Base-by-base conservation (phyloP, 1,284 basidiomycete genomes). In the Boletus hoseneyae region DNA sequence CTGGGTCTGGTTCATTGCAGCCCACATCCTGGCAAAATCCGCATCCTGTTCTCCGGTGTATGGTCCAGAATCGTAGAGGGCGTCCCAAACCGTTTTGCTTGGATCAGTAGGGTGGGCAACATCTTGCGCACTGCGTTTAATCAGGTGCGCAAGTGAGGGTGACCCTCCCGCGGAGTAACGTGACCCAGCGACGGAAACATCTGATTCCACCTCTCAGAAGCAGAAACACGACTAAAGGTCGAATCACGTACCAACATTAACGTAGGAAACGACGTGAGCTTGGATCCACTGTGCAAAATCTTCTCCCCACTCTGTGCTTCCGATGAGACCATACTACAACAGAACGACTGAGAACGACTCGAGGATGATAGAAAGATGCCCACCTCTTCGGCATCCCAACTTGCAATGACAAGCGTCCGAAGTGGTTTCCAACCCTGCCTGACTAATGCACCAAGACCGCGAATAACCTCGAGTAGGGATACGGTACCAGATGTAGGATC, bases 341-440 rank as follows among this genome's bases (percentile, higher is more conserved):
- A 10, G n/a, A 41, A 13, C 6, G 13, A n/a, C 16, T 45, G 16
- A 42, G 52, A 35, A 51, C 25, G 41, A 48, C 15, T 47, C 16
- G 13, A 44, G 21, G 29, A 29, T 13, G 8, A 50, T 19, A 11
- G 11, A 21, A 44, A 33, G 50, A 15, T 18, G 32, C 64, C 38
- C 40, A 85, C 83, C 77, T 94, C 95, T 71, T 97, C 94, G 0
- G 83, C 95, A 67, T 96, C 93, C 93, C 92, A 97, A 55, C 84
- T 89, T 4, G 90, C 92, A 45, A 97, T 76, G n/a, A 96, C 70
- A 59, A 96, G 83, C 15, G 90, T 95, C 50, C 94, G 76, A 35
- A 94, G 71, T 4, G 95, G 95, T 60, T 83, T 89, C 95, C 95
- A 98, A 23, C 93, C 94, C 13, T 72, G 73, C 56, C 72, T 73